Conservation (phyloP, 352 stramenopile genomes). For the Phytopythium sindhum region DNA sequence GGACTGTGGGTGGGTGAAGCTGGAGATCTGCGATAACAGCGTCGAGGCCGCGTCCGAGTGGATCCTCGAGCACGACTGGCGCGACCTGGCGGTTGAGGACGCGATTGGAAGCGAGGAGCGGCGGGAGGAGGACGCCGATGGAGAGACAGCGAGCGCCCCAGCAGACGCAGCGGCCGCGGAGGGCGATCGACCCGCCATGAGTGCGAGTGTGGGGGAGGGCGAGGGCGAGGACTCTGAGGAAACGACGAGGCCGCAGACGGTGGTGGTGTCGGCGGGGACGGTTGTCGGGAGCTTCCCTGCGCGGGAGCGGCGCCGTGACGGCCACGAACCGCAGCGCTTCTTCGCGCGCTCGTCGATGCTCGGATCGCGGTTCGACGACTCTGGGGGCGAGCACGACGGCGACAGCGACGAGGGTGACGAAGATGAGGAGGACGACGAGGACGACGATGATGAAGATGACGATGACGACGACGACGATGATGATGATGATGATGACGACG, state of each 20-base stretch:
- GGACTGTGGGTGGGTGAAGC: constrained; percentile 13
- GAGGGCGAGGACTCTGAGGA: background rate
- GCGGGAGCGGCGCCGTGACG: background rate
- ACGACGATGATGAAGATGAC: constrained; percentile 35
- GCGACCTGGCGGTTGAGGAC: constrained; percentile 29
- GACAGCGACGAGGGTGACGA: constrained; percentile 10
- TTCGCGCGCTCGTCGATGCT: constrained; percentile 6
- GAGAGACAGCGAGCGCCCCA: background rate
- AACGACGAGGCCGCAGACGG: background rate
- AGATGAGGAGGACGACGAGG: constrained; percentile 31
- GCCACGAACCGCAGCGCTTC: constrained; percentile 2
- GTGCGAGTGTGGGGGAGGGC: background rate
- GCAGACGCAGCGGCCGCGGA: background rate
- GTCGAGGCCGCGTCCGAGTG: constrained; percentile 52
- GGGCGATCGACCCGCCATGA: background rate
- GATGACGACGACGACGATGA: constrained; percentile 47
- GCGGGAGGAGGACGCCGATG: constrained; percentile 3
- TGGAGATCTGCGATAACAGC: constrained; percentile 51
- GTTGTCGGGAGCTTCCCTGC: background rate
- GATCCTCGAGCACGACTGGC: constrained; percentile 62
- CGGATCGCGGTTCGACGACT: constrained; percentile 8
- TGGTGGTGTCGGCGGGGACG: constrained; percentile 8
- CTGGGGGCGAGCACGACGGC: constrained; percentile 7
- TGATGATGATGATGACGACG: constrained; percentile 44
- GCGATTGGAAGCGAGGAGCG: background rate